These are phyloP conservation scores for Ceraceosorus guamensis DNA, from an alignment of 1,284 basidiomycete species.

Conservation along the genomic window DNA sequence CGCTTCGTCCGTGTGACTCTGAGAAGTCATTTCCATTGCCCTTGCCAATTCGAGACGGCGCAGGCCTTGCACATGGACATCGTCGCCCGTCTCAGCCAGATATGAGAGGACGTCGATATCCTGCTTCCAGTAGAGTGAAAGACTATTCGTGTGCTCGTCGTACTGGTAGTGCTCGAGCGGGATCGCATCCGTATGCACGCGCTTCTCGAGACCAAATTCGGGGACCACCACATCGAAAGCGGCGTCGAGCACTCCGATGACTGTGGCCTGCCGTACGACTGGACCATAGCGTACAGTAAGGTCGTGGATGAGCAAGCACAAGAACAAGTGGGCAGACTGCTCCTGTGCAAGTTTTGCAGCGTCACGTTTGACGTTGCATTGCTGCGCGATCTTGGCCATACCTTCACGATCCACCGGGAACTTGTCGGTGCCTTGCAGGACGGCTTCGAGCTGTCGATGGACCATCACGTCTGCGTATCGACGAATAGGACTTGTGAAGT, in stretches of 20 bases:
- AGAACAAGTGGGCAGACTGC: conserved; percentile 87
- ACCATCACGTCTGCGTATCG: conserved; percentile 86
- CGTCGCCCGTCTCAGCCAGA: conserved; percentile 79
- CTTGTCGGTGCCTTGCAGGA: conserved; percentile 62
- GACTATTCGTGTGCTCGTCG: conserved; percentile 79
- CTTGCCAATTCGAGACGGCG: conserved; percentile 18
- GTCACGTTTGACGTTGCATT: conserved; percentile 69
- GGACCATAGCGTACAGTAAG: conserved; percentile 89
- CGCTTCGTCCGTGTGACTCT: conserved; percentile 33
- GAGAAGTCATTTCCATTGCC: conserved; percentile 37
- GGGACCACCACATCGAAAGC: conserved; percentile 91
- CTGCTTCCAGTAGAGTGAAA: conserved; percentile 67
- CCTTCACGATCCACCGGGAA: conserved; percentile 95
- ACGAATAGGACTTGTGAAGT: conserved; percentile 64
- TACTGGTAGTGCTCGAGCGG: conserved; percentile 78
- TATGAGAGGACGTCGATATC: conserved; percentile 75
- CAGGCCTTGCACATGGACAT: conserved; percentile 51
- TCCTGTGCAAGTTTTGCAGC: conserved; percentile 88
- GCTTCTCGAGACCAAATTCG: conserved; percentile 95
- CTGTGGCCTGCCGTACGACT: conserved; percentile 75
- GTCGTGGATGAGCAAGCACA: conserved; percentile 86
- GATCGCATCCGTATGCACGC: conserved; percentile 97
- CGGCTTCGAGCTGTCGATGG: conserved; percentile 74
- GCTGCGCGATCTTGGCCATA: conserved; percentile 84
- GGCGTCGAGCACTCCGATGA: conserved; percentile 85